Evolutionary conservation across 768 basidiomycete genomes (phyloP), one percentile per base, ranked within the genome.

Genomic region (Lactifluus piperatus): DNA sequence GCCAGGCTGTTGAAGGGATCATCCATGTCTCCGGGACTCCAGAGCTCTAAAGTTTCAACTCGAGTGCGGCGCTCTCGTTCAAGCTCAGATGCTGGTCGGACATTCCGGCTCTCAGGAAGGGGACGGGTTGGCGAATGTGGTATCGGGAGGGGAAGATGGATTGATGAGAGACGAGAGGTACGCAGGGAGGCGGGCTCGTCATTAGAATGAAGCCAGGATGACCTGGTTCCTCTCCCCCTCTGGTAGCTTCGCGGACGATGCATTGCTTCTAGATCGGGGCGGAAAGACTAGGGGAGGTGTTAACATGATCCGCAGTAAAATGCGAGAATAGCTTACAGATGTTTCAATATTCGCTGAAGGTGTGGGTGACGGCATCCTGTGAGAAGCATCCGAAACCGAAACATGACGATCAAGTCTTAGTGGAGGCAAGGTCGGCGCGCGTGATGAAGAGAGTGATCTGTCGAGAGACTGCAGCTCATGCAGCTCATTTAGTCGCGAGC

Each of bases 351-450:
- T 39, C 26, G 30, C 34, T 43, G 30, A 20, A 22, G 36, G 49
- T 2, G 34, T 29, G n/a, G 58, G 54, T 13, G 52, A 49, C 14
- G 62, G 43, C n/a, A 47, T 44, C 24, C 63, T 56, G 26, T 54
- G 52, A 16, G 39, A 24, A 20, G 34, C 36, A 22, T 53, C 56
- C 22, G 54, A 43, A 52, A 37, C 47, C 26, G 56, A n/a, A 36
- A 51, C 45, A 16, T 57, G 56, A 30, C 49, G 32, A 11, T 64
- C 64, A 34, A 64, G 57, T 22, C 54, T 54, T 22, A 64, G 37
- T 1, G 65, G 64, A 24, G 65, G 65, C 20, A 64, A 47, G n/a
- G 65, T 47, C 29, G 65, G 65, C 16, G 48, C 37, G 20, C 57
- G 64, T 16, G 57, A 56, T 20, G 63, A 56, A 29, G 34, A 11